phyloP scores from a whole-genome alignment of 192 early-diverging fungal species.

The Pilaira anomala region DNA sequence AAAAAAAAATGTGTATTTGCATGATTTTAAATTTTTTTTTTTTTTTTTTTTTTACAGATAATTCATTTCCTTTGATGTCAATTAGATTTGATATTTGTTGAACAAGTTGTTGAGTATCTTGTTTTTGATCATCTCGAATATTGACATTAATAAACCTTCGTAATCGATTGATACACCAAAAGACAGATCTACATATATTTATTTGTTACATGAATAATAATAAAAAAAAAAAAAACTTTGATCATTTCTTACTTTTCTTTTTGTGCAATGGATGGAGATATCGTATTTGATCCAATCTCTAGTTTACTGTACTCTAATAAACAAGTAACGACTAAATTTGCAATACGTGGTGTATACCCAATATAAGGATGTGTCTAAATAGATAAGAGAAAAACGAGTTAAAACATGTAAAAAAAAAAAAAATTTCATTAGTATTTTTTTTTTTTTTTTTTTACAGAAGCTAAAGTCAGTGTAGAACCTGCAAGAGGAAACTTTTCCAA shows the following conservation, averaged over 20 bases:
- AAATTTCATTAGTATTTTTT: not conserved
- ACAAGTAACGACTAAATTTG: not conserved
- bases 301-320: constrained; percentile 10
- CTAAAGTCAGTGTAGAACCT: not conserved
- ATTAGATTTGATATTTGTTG: not conserved
- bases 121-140: not conserved
- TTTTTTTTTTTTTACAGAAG: constrained; percentile 8
- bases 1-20: not conserved
- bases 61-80: not conserved
- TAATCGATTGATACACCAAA: constrained; percentile 13
- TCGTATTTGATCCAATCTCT: not conserved
- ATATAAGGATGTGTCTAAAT: constrained; percentile 8
- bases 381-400: not conserved
- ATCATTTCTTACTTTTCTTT: not conserved
- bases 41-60: not conserved
- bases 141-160: not conserved
- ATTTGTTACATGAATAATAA: not conserved
- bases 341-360: not conserved
- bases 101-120: not conserved
- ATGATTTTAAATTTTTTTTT: not conserved
- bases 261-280: not conserved
- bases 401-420: not conserved
- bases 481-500: constrained; percentile 1
- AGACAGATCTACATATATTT: not conserved
- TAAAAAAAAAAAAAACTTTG: not conserved